Percentiles rank a stretch among this genome's conserved stretches.
phyloP scores from a whole-genome alignment of 129 eudicot genomes.

The Flaveria brownii region DNA sequence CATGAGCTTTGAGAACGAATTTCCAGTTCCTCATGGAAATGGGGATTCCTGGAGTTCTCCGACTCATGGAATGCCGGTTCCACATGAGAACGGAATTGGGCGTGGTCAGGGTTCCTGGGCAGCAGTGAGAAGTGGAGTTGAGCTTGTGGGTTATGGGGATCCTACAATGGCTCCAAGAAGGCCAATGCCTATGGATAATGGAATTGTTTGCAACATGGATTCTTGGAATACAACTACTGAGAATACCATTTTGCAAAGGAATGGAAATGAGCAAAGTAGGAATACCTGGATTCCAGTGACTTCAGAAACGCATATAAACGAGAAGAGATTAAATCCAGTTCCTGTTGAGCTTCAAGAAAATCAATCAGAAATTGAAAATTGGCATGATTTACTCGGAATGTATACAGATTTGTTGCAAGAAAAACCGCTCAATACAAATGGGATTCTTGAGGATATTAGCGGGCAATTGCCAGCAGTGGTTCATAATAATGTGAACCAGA shows the following conservation, averaged over 20 bases:
- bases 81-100: constrained; percentile 19
- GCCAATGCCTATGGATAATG: not conserved
- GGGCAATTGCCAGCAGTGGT: constrained; percentile 19
- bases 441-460: constrained; percentile 18
- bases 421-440: constrained; percentile 10
- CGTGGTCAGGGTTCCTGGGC: constrained; percentile 8
- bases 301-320: constrained; percentile 39
- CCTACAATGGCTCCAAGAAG: constrained; percentile 6
- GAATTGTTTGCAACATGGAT: not conserved
- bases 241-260: constrained; percentile 7
- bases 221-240: constrained; percentile 24
- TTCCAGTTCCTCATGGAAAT: constrained; percentile 26
- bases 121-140: not conserved
- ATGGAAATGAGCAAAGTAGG: constrained; percentile 18
- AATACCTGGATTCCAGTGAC: constrained; percentile 48
- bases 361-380: constrained; percentile 33
- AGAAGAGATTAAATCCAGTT: constrained; percentile 23
- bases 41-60: constrained; percentile 14
- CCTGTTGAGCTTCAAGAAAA: constrained; percentile 33
- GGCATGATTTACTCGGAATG: constrained; percentile 58
- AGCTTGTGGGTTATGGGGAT: constrained; percentile 7
- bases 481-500: constrained; percentile 25
- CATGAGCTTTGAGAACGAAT: constrained; percentile 54
- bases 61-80: constrained; percentile 9
- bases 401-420: constrained; percentile 50